These are phyloP conservation scores for Margaritispora aquatica DNA, from an alignment of 495 filamentous ascomycete genomes.

Conservation along the genomic window DNA sequence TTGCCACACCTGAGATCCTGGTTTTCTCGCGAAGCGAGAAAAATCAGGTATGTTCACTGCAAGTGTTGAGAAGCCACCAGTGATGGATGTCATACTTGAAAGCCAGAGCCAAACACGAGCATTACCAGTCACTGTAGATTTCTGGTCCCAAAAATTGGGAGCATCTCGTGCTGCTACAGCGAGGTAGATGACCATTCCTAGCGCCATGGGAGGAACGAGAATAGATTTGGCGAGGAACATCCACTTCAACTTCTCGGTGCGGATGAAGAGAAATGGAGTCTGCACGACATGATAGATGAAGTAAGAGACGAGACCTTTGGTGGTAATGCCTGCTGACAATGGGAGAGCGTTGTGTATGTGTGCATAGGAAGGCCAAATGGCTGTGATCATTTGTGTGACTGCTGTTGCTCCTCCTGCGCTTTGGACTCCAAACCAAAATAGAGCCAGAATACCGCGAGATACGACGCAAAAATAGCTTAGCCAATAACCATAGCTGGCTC, in stretches of 20 bases:
- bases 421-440: neutral
- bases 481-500: constrained; percentile 1
- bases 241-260: constrained; percentile 18
- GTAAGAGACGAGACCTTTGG: neutral
- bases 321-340: neutral
- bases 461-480: neutral
- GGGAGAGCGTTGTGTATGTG: neutral
- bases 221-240: constrained; percentile 49
- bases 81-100: constrained; percentile 35
- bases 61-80: constrained; percentile 31
- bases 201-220: constrained; percentile 38
- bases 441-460: neutral
- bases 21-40: constrained; percentile 6
- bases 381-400: neutral
- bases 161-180: neutral
- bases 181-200: constrained; percentile 30
- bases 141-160: constrained; percentile 20
- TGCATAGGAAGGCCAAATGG: neutral
- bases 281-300: constrained; percentile 1
- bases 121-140: constrained; percentile 27
- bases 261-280: neutral
- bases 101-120: constrained; percentile 32
- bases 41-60: constrained; percentile 48
- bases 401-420: neutral
- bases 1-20: neutral